phyloP scores from a whole-genome alignment of 2,329 filamentous ascomycete species.

The Calonectria pteridis region DNA sequence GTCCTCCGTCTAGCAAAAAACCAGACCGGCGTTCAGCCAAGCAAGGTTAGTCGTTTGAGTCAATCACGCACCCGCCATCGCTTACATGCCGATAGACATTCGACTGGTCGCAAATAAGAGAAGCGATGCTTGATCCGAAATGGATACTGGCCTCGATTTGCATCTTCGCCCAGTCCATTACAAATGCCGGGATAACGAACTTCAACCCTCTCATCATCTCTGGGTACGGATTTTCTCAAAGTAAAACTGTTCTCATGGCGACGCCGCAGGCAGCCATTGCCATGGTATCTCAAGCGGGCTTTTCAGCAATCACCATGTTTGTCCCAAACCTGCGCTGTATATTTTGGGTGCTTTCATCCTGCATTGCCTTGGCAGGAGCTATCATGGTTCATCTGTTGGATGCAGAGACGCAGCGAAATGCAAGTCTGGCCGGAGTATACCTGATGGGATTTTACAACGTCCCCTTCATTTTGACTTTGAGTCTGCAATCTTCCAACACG shows the following conservation, averaged over 20 bases:
- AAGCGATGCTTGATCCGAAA: conserved; percentile 34
- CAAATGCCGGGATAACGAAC: conserved; percentile 77
- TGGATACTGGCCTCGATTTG: conserved; percentile 41
- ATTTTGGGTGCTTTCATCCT: conserved; percentile 45
- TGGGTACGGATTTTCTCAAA: conserved; percentile 52
- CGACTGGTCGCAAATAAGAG: conserved; percentile 30
- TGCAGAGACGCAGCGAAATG: conserved; percentile 32
- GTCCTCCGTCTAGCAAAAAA: conserved; percentile 5
- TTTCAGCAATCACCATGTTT: conserved; percentile 45
- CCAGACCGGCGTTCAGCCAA: conserved; percentile 14
- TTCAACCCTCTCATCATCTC: conserved; percentile 72
- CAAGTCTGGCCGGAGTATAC: conserved; percentile 47
- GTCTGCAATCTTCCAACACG: conserved; percentile 46
- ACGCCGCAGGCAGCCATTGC: conserved; percentile 49
- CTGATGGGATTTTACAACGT: conserved; percentile 51
- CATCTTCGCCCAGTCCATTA: conserved; percentile 72
- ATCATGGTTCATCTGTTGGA: conserved; percentile 44
- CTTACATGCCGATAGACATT: conserved; percentile 20
- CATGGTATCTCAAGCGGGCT: conserved; percentile 39
- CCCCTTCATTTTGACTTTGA: conserved; percentile 41
- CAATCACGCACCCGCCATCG: too few species aligned
- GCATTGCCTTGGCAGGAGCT: conserved; percentile 40
- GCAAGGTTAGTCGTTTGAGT: neutral
- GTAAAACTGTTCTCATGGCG: conserved; percentile 46
- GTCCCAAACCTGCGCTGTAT: conserved; percentile 47